A percentile compares a stretch with the other conserved stretches of the same genome.
Evolutionary conservation across 2,329 filamentous ascomycete genomes (phyloP).

Genomic region (Raffaelea arxii): DNA sequence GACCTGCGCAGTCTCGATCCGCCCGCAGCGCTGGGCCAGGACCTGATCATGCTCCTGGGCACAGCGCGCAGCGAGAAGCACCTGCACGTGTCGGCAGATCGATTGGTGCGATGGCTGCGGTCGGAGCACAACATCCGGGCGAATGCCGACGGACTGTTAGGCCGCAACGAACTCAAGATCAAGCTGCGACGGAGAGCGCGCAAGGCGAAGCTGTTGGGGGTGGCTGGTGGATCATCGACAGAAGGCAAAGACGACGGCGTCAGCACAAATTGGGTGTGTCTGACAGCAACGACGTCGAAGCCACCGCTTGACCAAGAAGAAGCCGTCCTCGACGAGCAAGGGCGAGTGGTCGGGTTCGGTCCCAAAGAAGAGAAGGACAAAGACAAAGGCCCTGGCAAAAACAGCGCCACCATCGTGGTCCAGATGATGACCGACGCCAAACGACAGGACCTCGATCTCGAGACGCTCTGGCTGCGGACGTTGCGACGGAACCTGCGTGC

Average conservation of each 20-base stretch:
- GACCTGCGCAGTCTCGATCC: slow-evolving; percentile 81
- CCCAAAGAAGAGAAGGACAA: too few species aligned
- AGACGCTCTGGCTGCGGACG: slow-evolving; percentile 38
- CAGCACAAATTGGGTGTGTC: slow-evolving; percentile 90
- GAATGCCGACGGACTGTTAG: slow-evolving; percentile 77
- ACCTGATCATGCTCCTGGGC: slow-evolving; percentile 85
- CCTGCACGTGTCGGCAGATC: slow-evolving; percentile 80
- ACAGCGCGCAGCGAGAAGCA: slow-evolving; percentile 90
- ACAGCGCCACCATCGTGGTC: slow-evolving; percentile 43
- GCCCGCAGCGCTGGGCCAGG: slow-evolving; percentile 75
- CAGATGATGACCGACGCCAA: slow-evolving; percentile 48
- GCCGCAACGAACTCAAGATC: slow-evolving; percentile 82
- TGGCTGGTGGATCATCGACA: slow-evolving; percentile 48
- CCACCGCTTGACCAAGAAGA: slow-evolving; percentile 29
- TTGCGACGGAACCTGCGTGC: slow-evolving; percentile 21
- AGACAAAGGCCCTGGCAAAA: slow-evolving; percentile 22
- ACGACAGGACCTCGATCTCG: slow-evolving; percentile 42
- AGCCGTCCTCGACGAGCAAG: slow-evolving; percentile 33
- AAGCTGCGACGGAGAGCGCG: slow-evolving; percentile 74
- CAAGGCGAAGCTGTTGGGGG: slow-evolving; percentile 68
- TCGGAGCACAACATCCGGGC: slow-evolving; percentile 65
- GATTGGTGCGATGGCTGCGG: slow-evolving; percentile 79
- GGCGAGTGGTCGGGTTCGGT: slow-evolving; percentile 73
- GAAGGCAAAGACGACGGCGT: too few species aligned
- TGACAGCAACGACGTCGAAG: slow-evolving; percentile 69